phyloP scores from a whole-genome alignment of 805 yeast genomes.

The Lachancea sp. region DNA sequence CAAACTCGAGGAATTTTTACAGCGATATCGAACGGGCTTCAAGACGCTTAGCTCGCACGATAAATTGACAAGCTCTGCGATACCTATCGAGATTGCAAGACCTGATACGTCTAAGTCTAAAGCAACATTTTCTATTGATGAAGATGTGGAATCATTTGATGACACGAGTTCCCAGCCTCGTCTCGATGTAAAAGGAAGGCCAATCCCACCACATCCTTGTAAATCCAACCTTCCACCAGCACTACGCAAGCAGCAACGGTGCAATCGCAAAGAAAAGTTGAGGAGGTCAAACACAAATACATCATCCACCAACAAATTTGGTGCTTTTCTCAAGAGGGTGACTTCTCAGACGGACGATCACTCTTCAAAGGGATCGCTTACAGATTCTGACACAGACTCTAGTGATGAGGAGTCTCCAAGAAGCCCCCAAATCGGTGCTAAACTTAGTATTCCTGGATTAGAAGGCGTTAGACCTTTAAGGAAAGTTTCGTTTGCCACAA shows the following conservation, averaged over 20 bases:
- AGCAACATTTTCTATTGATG: slow-evolving; percentile 17
- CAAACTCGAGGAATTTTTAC: slow-evolving; percentile 41
- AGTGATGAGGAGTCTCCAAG: slow-evolving; percentile 3
- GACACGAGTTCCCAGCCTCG: slow-evolving; percentile 10
- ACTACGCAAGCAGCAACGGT: slow-evolving; percentile 21
- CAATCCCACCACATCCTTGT: slow-evolving; percentile 47
- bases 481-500: slow-evolving; percentile 71
- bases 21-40: slow-evolving; percentile 28
- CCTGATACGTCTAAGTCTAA: slow-evolving; percentile 1
- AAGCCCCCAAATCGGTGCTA: neutral
- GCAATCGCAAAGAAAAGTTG: neutral
- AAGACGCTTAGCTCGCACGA: no score
- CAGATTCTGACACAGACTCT: slow-evolving; percentile 10
- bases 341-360: slow-evolving; percentile 24
- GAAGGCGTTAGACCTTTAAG: slow-evolving; percentile 40
- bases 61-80: neutral
- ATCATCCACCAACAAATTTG: slow-evolving; percentile 24
- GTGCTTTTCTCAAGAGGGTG: slow-evolving; percentile 31
- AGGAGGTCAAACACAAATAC: slow-evolving; percentile 1
- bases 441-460: slow-evolving; percentile 34
- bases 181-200: slow-evolving; percentile 39
- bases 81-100: neutral
- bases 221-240: slow-evolving; percentile 45
- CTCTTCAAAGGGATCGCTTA: neutral
- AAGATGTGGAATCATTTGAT: slow-evolving; percentile 3